Base-by-base conservation (phyloP, 106 monocot genomes). In the Dendrobium officinale region DNA sequence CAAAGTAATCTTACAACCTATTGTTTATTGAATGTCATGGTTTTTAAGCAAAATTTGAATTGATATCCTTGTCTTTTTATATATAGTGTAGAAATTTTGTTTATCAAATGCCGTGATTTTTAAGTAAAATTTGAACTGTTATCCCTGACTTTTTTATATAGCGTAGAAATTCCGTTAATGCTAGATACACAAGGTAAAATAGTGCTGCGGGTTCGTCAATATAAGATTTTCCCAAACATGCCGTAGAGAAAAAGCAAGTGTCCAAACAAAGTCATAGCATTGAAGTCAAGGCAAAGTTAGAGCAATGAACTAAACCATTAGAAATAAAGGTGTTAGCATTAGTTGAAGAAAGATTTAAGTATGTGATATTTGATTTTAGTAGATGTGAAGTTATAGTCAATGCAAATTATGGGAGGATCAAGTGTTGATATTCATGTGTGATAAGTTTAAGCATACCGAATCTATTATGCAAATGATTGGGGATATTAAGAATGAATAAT, bases 1-100 rank as follows among this genome's bases (percentile, higher is more conserved):
- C 0, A 98, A 92, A 85, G 96, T 97, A 89, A 81, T 74, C 74
- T 78, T 59, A 42, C 66, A 20, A 74, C 20, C 0, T 37, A 18
- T 43, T 74, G 13, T 20, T 74, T 44, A 41, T 42, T 74, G 6
- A 44, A 20, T 17, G 0, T 40, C 41, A 42, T 74, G 74, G n/a
- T 74, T 74, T 44, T 42, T 44, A 15, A n/a, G 8, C 19, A 20
- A 74, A 7, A 3, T 74, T 7, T 42, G 20, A 42, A 73, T 1
- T 74, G 16, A 2, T 5, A 42, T 74, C 18, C n/a, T 74, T 74
- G 42, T 7, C 6, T 44, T 9, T 6, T 74, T 43, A 44, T 43
- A 19, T 74, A 15, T 41, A 22, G 42, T 20, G 4, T 6, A 31
- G 10, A 70, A 70, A 37, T 70, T 70, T 70, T 11, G 15, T 10